phyloP scores from a whole-genome alignment of 768 basidiomycete species.

The Trametes punicea region DNA sequence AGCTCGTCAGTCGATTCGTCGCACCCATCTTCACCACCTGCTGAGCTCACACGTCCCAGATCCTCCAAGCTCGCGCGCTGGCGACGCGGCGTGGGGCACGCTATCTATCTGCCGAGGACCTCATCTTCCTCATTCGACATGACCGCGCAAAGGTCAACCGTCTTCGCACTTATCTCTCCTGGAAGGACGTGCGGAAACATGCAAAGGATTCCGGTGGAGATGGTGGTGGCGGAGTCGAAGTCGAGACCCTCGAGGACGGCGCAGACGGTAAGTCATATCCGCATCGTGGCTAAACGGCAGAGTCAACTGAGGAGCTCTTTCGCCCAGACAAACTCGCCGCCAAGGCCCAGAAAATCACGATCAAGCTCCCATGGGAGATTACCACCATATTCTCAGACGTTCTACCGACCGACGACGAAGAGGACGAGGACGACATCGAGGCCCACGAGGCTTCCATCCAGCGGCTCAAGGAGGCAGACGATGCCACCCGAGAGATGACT shows the following conservation, averaged over 20 bases:
- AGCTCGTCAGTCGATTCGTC: constrained; percentile 58
- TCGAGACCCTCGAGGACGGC: constrained; percentile 80
- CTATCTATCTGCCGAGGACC: constrained; percentile 87
- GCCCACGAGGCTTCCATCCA: constrained; percentile 93
- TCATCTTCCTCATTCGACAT: constrained; percentile 94
- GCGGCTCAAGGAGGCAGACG: constrained; percentile 90
- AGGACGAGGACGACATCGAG: constrained; percentile 94
- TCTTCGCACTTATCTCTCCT: constrained; percentile 87
- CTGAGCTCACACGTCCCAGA: constrained; percentile 48
- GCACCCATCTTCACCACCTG: no score
- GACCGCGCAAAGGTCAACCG: constrained; percentile 94
- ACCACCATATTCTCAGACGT: constrained; percentile 89
- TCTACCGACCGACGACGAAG: constrained; percentile 89
- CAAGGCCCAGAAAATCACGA: constrained; percentile 90
- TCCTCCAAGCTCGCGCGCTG: constrained; percentile 83
- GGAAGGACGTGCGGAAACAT: constrained; percentile 96
- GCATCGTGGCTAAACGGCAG: not conserved
- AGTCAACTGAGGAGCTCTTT: not conserved
- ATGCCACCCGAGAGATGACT: constrained; percentile 93
- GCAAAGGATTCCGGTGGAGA: constrained; percentile 88
- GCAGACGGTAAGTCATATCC: constrained; percentile 56
- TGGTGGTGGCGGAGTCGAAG: constrained; percentile 75
- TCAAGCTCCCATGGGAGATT: constrained; percentile 96
- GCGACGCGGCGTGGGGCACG: constrained; percentile 82
- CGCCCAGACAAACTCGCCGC: constrained; percentile 70